Base-by-base conservation (phyloP, 208 protist genomes). In the Balamuthia mandrillaris region DNA sequence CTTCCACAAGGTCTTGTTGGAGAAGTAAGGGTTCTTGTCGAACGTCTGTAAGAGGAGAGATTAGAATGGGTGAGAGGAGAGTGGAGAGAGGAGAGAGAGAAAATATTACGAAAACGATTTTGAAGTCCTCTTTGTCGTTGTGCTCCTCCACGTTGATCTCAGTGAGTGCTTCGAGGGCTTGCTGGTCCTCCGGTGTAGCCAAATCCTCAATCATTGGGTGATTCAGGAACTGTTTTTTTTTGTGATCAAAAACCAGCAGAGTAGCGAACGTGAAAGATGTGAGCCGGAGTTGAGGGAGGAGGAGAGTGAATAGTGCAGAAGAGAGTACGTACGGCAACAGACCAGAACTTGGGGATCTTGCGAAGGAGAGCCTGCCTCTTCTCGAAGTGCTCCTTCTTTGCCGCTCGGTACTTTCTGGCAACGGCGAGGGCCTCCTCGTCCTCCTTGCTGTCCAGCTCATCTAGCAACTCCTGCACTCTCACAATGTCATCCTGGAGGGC, bases 21-120 rank as follows among this genome's bases (percentile, higher is more conserved):
- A 2, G 68, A 77, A 77, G 68, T 51, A 54, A 12, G 68, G 68
- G 68, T 77, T 77, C 68, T 77, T 77, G 68, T 77, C 68, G 68
- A 77, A 77, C 16, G 68, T 70, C 61, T 70, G 61, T 35, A 63
- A 24, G 10, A 39, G 24, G 4, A 33, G 27, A 65, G 56, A 35
- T 33, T 41, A 9, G 24, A 35, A 7, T 33, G 39, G 41, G n/a
- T 0, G 3, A 29, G 61, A 9, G 18, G 12, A 35, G 42, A 66
- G 18, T 66, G 12, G n/a, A 0, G 0, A 14, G 31, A 41, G 60
- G 29, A 41, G 3, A 0, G 12, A 16, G 1, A 14, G 60, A 37
- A 35, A 14, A 21, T 7, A 33, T 33, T 70, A 70, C 61, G 61
- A 70, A 70, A 41, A 70, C 61, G 29, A 70, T 70, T 41, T 70